phyloP scores from a whole-genome alignment of 2,329 filamentous ascomycete species.

The Trichoderma oligosporum region DNA sequence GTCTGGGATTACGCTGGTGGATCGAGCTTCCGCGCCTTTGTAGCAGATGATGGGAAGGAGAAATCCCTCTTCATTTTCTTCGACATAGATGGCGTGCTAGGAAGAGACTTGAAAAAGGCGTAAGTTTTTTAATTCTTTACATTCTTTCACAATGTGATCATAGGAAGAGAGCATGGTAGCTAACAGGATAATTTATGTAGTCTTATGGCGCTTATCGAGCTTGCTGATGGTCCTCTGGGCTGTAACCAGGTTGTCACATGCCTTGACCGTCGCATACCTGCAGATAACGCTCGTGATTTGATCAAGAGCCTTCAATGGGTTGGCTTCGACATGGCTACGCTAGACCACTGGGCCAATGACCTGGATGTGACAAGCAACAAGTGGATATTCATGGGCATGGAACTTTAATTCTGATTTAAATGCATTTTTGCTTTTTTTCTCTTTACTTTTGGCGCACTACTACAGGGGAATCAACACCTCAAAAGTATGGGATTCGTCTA shows the following conservation, averaged over 20 bases:
- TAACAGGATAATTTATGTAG: slow-evolving; percentile 40
- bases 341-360: slow-evolving; percentile 68
- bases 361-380: slow-evolving; percentile 65
- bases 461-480: neutral
- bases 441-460: slow-evolving; percentile 19
- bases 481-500: neutral
- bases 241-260: slow-evolving; percentile 78
- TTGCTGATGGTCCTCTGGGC: slow-evolving; percentile 71
- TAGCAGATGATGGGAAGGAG: slow-evolving; percentile 65
- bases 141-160: neutral
- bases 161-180: neutral
- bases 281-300: slow-evolving; percentile 60
- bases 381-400: slow-evolving; percentile 89
- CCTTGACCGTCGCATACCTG: slow-evolving; percentile 66
- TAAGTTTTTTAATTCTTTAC: slow-evolving; percentile 44
- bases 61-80: slow-evolving; percentile 87
- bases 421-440: slow-evolving; percentile 22
- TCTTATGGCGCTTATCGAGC: slow-evolving; percentile 85
- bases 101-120: slow-evolving; percentile 81
- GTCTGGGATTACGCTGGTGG: slow-evolving; percentile 84
- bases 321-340: slow-evolving; percentile 77
- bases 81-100: slow-evolving; percentile 62
- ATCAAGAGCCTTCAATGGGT: slow-evolving; percentile 89
- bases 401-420: slow-evolving; percentile 57
- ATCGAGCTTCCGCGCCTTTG: slow-evolving; percentile 80